phyloP scores from a whole-genome alignment of 257 asterid species.

The Capsicum chinense region DNA sequence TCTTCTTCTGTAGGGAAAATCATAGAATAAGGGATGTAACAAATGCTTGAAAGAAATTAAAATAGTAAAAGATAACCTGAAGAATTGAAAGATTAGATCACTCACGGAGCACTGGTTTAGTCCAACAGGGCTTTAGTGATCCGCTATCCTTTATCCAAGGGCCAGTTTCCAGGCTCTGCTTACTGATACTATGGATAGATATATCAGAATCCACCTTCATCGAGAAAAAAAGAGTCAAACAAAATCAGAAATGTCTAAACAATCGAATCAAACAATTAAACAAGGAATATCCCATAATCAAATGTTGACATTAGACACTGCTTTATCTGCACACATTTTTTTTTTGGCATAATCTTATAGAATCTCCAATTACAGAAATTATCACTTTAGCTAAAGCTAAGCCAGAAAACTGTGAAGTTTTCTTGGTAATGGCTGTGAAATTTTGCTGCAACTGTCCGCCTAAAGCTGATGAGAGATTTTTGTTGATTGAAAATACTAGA shows the following conservation, averaged over 20 bases:
- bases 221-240: neutral
- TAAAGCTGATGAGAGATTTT: neutral
- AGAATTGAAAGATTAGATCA: neutral
- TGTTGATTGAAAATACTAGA: neutral
- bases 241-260: neutral
- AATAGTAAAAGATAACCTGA: neutral
- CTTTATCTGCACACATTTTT: neutral
- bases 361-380: neutral
- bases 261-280: neutral
- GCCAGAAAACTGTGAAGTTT: neutral
- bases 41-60: neutral
- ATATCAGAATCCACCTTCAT: slow-evolving; percentile 14
- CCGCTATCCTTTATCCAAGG: slow-evolving; percentile 72
- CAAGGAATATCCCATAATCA: neutral
- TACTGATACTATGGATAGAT: slow-evolving; percentile 7
- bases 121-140: slow-evolving; percentile 84
- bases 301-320: slow-evolving; percentile 6
- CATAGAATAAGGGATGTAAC: neutral
- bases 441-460: neutral
- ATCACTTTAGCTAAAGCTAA: neutral
- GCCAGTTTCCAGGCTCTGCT: slow-evolving; percentile 44
- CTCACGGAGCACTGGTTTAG: slow-evolving; percentile 78
- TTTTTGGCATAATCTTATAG: neutral
- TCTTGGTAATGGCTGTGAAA: neutral
- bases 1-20: slow-evolving; percentile 62